Percentiles rank a stretch among this genome's conserved stretches.
Evolutionary conservation across 2,329 filamentous ascomycete species (phyloP).

Genomic region (Hymenoscyphus infarciens): DNA sequence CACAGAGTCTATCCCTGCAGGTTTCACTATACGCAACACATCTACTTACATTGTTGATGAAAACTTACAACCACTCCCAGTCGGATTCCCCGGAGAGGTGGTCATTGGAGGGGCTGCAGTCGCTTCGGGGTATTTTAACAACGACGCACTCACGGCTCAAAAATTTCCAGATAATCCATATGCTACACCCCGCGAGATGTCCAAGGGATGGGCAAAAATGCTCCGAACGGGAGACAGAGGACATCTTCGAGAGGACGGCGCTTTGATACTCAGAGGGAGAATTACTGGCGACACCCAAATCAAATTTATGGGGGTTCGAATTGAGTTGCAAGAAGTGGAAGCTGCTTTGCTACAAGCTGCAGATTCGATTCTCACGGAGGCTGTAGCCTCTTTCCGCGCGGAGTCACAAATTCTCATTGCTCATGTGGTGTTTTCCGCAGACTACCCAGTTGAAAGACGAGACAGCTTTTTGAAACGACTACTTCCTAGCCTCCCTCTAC

Average conservation of each 20-base stretch:
- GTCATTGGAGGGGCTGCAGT: constrained; percentile 37
- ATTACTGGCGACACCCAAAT: constrained; percentile 37
- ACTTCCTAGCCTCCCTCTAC: constrained; percentile 24
- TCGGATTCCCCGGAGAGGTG: constrained; percentile 42
- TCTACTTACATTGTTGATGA: constrained; percentile 39
- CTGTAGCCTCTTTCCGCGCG: constrained; percentile 28
- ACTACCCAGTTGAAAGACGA: constrained; percentile 9
- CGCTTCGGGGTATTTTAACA: constrained; percentile 34
- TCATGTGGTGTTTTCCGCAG: constrained; percentile 33
- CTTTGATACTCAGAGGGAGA: constrained; percentile 33
- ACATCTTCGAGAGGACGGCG: constrained; percentile 29
- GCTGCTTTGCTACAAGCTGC: constrained; percentile 28
- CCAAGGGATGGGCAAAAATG: constrained; percentile 14
- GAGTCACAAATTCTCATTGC: constrained; percentile 35
- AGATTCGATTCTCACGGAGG: constrained; percentile 28
- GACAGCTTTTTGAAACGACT: constrained; percentile 21
- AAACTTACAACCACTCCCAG: constrained; percentile 36
- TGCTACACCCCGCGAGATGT: constrained; percentile 8
- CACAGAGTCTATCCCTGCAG: constrained; percentile 4
- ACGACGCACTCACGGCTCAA: constrained; percentile 17
- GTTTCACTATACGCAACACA: constrained; percentile 18
- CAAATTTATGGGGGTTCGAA: constrained; percentile 39
- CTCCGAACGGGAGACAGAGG: constrained; percentile 37
- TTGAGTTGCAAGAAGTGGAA: constrained; percentile 45
- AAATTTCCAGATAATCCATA: constrained; percentile 15